Percentiles rank a stretch among this genome's conserved stretches.
These are phyloP conservation scores for Fusarium camptoceras DNA, from an alignment of 2,329 filamentous ascomycete species.

Conservation along the genomic window DNA sequence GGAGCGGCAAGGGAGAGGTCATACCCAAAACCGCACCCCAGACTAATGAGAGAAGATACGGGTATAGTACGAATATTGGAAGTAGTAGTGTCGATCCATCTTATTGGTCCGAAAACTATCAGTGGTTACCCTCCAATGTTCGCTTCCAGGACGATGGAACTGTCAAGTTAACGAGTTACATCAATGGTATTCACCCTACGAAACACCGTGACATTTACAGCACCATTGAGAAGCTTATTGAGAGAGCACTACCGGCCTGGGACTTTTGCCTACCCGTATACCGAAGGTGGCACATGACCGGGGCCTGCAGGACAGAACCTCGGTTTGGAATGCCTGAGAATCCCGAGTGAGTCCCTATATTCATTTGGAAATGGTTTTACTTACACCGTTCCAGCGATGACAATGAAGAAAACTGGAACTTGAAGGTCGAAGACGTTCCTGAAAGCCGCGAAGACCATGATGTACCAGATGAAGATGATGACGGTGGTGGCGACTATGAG, in stretches of 20 bases:
- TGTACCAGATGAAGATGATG: not conserved
- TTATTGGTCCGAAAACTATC: constrained; percentile 49
- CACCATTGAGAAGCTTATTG: constrained; percentile 53
- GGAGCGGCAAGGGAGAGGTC: constrained; percentile 40
- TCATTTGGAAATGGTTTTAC: rapidly evolving
- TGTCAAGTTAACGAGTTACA: constrained; percentile 57
- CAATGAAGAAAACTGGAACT: constrained; percentile 22
- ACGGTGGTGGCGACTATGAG: constrained; percentile 1
- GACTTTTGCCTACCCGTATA: constrained; percentile 50
- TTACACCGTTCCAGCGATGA: constrained; percentile 21
- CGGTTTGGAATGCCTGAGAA: constrained; percentile 9
- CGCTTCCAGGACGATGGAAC: constrained; percentile 53
- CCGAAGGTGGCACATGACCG: rapidly evolving
- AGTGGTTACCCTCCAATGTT: constrained; percentile 48
- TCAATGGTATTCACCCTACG: constrained; percentile 60
- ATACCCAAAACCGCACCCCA: constrained; percentile 47
- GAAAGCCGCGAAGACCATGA: not conserved
- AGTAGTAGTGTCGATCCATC: constrained; percentile 68
- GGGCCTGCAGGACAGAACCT: constrained; percentile 21
- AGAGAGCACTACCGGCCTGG: constrained; percentile 56
- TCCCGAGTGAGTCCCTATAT: constrained; percentile 14
- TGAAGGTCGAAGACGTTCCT: not conserved
- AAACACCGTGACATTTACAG: constrained; percentile 48
- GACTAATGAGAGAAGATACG: rapidly evolving
- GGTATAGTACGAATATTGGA: constrained; percentile 47